Evolutionary conservation across 2,329 filamentous ascomycete species (phyloP), one percentile per base, ranked within the genome.

Genomic region (Cladophialophora yegresii): DNA sequence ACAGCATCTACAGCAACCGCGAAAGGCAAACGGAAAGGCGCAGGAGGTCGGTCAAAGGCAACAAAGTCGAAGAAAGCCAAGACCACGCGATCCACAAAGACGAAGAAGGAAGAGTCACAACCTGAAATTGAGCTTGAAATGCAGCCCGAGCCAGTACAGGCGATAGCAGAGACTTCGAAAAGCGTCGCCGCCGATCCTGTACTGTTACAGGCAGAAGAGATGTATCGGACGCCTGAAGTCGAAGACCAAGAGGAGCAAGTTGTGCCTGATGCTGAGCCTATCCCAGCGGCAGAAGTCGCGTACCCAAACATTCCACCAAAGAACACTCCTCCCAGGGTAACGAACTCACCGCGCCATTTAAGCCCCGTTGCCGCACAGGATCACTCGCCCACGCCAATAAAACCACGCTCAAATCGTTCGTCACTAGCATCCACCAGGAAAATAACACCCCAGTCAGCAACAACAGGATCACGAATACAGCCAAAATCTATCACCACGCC

Each of bases 11-110:
- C 78, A 33, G 64, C 77, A 3, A 79, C 80, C 12, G 73, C 76
- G 0, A 84, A 83, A 66, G 74, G 81, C 1, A 87, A 7, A 77
- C 80, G 43, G 49, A 71, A 71, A 69, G 80, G 77, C 61, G 68
- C 74, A 23, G 62, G 64, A 75, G 62, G 66, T 73, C 61, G 77
- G 68, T 62, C 71, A 9, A 78, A 76, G 67, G 67, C 66, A 4
- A 66, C 74, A 5, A 80, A 77, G 55, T 67, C 71, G n/a, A 80
- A 78, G 59, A 60, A 61, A 55, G 56, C 68, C 12, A 75, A 74
- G 63, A 68, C 64, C 30, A 64, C 66, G 7, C 58, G 62, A 43
- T 62, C 64, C 12, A 66, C 67, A 6, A 66, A 62, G 54, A 50
- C 62, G 20, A 72, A 71, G 63, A 70, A 67, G 40, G 57, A 58